A percentile compares a stretch with the other conserved stretches of the same genome.
These are phyloP conservation scores for Lathyrus tuberosus DNA, from an alignment of 306 rosid genomes.

Conservation along the genomic window DNA sequence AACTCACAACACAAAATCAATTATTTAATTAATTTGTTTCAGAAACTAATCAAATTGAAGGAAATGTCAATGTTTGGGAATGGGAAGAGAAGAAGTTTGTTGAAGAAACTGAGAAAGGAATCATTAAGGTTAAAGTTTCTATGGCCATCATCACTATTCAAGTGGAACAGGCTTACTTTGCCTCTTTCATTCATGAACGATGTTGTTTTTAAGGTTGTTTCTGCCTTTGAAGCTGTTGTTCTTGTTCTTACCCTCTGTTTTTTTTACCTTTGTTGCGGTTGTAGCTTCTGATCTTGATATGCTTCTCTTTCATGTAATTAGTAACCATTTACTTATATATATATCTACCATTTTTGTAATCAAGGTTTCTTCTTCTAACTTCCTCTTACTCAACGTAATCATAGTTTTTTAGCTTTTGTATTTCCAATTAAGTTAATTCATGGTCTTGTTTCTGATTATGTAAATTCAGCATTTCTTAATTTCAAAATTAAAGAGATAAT, in stretches of 20 bases:
- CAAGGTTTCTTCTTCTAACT: too few species aligned
- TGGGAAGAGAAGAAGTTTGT: conserved; percentile 46
- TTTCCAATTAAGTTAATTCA: too few species aligned
- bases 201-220: conserved; percentile 59
- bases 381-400: conserved; percentile 6
- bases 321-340: not conserved
- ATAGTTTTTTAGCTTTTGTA: not conserved
- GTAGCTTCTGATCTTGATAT: conserved; percentile 46
- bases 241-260: conserved; percentile 46
- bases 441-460: too few species aligned
- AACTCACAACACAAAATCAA: conserved; percentile 4
- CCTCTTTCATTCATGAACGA: conserved; percentile 54
- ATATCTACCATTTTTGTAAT: not conserved
- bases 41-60: not conserved
- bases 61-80: conserved; percentile 12
- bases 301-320: conserved; percentile 1
- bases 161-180: conserved; percentile 48
- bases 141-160: conserved; percentile 49
- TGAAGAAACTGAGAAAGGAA: conserved; percentile 56
- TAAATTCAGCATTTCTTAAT: too few species aligned
- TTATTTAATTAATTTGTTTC: not conserved
- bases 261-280: conserved; percentile 73
- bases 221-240: conserved; percentile 61
- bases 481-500: too few species aligned
- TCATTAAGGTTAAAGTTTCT: conserved; percentile 53